phyloP scores from a whole-genome alignment of 495 filamentous ascomycete species.

The Baudoinia panamericana region DNA sequence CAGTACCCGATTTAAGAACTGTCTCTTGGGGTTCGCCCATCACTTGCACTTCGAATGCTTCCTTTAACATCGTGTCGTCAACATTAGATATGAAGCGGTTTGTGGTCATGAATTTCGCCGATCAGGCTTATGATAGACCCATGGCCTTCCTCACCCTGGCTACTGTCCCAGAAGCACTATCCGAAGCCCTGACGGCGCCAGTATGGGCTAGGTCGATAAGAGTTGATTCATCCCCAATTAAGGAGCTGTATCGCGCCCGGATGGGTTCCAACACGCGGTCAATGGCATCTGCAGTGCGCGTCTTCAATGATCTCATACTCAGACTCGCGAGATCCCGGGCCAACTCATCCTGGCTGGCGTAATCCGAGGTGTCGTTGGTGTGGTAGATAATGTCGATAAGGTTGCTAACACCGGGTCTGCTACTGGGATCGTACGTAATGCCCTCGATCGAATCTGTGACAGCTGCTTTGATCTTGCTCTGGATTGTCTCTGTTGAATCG shows the following conservation, averaged over 20 bases:
- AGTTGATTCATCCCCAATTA: conserved; percentile 40
- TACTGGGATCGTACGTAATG: conserved; percentile 57
- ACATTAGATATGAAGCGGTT: too few relatives aligned
- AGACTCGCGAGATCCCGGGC: conserved; percentile 39
- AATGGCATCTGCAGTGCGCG: conserved; percentile 43
- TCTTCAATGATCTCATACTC: conserved; percentile 53
- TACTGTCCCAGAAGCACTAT: conserved; percentile 59
- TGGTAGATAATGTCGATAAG: conserved; percentile 63
- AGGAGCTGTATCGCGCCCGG: conserved; percentile 45
- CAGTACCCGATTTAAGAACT: too few relatives aligned
- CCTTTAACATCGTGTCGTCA: too few relatives aligned
- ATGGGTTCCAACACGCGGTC: conserved; percentile 41
- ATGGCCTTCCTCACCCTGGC: conserved; percentile 44
- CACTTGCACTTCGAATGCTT: too few relatives aligned
- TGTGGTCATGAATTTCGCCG: too few relatives aligned
- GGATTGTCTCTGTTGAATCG: conserved; percentile 48
- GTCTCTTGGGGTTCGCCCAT: too few relatives aligned
- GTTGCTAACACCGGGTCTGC: conserved; percentile 75
- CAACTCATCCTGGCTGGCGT: conserved; percentile 39
- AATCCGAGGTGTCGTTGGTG: conserved; percentile 34
- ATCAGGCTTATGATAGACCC: conserved; percentile 41
- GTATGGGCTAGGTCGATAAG: conserved; percentile 46
- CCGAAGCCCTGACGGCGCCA: conserved; percentile 47
- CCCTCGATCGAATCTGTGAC: conserved; percentile 57
- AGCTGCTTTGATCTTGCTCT: conserved; percentile 52